Evolutionary conservation across 495 filamentous ascomycete genomes (phyloP).

Genomic region (Neurospora sp.): DNA sequence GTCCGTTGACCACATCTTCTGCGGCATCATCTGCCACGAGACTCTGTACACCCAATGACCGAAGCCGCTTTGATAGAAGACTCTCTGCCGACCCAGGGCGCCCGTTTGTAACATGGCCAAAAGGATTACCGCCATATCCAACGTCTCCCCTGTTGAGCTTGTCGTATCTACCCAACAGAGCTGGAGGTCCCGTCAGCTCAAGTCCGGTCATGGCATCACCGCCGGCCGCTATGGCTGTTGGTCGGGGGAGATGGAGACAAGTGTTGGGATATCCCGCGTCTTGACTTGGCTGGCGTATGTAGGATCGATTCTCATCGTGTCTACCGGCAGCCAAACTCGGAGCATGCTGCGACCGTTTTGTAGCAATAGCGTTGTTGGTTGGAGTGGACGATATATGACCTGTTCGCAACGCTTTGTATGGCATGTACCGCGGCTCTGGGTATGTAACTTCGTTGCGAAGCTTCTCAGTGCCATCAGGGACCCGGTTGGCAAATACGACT

Average conservation of each 20-base stretch:
- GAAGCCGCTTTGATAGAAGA: slow-evolving; percentile 34
- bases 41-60: slow-evolving; percentile 27
- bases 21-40: not conserved
- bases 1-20: not conserved
- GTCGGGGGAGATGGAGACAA: not conserved
- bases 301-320: not conserved
- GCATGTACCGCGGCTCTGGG: slow-evolving; percentile 77
- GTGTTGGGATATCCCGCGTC: not conserved
- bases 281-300: not conserved
- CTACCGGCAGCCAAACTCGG: not conserved
- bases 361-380: not conserved
- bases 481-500: slow-evolving; percentile 95
- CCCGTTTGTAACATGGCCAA: slow-evolving; percentile 16
- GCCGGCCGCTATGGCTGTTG: not conserved
- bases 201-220: slow-evolving; percentile 12
- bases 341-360: not conserved
- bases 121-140: slow-evolving; percentile 57
- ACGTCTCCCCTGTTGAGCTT: slow-evolving; percentile 59
- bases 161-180: slow-evolving; percentile 52
- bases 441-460: slow-evolving; percentile 83
- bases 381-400: not conserved
- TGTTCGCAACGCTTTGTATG: slow-evolving; percentile 60
- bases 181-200: slow-evolving; percentile 8
- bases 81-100: slow-evolving; percentile 24
- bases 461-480: slow-evolving; percentile 92